Evolutionary conservation across 352 stramenopile genomes (phyloP).

Genomic region (Phytophthora tubulina): DNA sequence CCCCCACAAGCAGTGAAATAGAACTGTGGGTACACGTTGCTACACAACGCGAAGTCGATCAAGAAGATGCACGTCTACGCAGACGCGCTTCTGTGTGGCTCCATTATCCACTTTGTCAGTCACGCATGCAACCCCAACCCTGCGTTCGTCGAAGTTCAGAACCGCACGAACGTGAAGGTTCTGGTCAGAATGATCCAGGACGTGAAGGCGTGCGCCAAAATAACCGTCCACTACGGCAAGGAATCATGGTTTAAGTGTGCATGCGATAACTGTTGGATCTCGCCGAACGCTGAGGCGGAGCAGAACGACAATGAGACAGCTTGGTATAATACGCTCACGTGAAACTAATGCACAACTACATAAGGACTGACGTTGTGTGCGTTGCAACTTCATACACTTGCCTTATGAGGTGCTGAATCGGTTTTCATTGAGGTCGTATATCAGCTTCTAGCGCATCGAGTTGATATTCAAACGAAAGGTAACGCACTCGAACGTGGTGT

Average conservation of each 20-base stretch:
- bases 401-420: too few species aligned
- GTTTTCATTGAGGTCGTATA: too few species aligned
- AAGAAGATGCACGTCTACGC: conserved; percentile 9
- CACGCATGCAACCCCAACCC: background rate
- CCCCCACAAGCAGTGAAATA: conserved; percentile 1
- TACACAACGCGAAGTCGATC: background rate
- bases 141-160: background rate
- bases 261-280: background rate
- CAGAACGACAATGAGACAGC: background rate
- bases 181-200: background rate
- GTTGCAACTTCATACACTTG: too few species aligned
- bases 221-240: background rate
- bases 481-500: too few species aligned
- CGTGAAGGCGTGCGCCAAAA: background rate
- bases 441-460: too few species aligned
- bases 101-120: conserved; percentile 4
- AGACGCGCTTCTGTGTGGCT: background rate
- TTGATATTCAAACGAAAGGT: too few species aligned
- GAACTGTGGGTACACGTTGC: conserved; percentile 11
- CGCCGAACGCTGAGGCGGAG: background rate
- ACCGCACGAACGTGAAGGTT: background rate
- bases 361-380: too few species aligned
- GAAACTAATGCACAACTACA: background rate
- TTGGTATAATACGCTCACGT: background rate
- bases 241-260: conserved; percentile 5